These are phyloP conservation scores for Alnus rubra DNA, from an alignment of 306 rosid species.

Conservation along the genomic window DNA sequence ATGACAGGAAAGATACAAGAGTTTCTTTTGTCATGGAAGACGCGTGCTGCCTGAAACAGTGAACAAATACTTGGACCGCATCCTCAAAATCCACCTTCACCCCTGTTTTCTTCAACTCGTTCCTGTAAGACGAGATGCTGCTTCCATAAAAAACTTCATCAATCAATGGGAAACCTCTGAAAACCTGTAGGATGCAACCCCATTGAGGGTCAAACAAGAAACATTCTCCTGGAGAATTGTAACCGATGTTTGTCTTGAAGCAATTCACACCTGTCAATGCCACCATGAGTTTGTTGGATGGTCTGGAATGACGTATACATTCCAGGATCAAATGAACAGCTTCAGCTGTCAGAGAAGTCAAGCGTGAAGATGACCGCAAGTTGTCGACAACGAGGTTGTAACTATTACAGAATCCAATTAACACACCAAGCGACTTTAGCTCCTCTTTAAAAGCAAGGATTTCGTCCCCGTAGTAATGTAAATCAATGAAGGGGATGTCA, in stretches of 20 bases:
- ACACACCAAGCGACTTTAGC: slow-evolving; percentile 63
- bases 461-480: slow-evolving; percentile 45
- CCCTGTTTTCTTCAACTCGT: slow-evolving; percentile 43
- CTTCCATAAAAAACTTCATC: slow-evolving; percentile 49
- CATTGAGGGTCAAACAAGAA: slow-evolving; percentile 52
- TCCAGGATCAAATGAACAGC: slow-evolving; percentile 47
- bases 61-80: slow-evolving; percentile 38
- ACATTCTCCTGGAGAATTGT: slow-evolving; percentile 49
- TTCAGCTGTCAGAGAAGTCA: slow-evolving; percentile 39
- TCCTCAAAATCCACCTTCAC: slow-evolving; percentile 60
- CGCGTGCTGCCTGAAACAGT: slow-evolving; percentile 42
- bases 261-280: slow-evolving; percentile 35
- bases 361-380: slow-evolving; percentile 43
- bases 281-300: slow-evolving; percentile 24
- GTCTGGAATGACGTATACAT: slow-evolving; percentile 17
- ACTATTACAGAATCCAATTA: slow-evolving; percentile 32
- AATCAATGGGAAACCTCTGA: slow-evolving; percentile 50
- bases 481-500: slow-evolving; percentile 62
- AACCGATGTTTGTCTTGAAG: slow-evolving; percentile 62
- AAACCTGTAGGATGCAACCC: slow-evolving; percentile 64
- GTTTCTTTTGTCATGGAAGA: slow-evolving; percentile 35
- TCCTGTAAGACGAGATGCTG: slow-evolving; percentile 25
- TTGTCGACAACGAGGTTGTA: slow-evolving; percentile 47
- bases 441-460: slow-evolving; percentile 44
- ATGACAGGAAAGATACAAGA: slow-evolving; percentile 50